phyloP scores from a whole-genome alignment of 805 yeast species.

The Cyberlindnera xishuangbannaensis region DNA sequence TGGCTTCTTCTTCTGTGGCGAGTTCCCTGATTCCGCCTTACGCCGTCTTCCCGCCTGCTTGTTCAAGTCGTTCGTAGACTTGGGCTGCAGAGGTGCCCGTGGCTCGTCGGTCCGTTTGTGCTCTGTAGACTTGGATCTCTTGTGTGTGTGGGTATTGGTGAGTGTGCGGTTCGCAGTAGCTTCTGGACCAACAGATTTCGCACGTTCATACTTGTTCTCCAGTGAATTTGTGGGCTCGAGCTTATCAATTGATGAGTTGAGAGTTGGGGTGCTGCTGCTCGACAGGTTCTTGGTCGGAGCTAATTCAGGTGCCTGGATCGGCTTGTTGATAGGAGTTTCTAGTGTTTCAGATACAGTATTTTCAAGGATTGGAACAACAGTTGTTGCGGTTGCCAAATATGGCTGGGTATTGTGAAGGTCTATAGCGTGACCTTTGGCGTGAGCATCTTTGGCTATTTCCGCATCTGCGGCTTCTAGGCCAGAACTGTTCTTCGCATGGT shows the following conservation, averaged over 20 bases:
- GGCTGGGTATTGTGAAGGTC: too few relatives aligned
- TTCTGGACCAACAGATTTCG: conserved; percentile 13
- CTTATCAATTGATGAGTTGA: conserved; percentile 5
- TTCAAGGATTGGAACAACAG: not conserved
- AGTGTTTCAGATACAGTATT: conserved; percentile 2
- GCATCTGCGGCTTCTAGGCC: too few relatives aligned
- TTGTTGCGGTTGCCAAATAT: not conserved
- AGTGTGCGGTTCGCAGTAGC: not conserved
- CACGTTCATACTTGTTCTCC: conserved; percentile 3
- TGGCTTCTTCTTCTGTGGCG: conserved; percentile 27
- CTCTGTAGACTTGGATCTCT: conserved; percentile 9
- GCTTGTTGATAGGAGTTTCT: conserved; percentile 8
- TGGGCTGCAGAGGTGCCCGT: conserved; percentile 13
- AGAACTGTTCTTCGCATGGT: too few relatives aligned
- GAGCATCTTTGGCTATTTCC: too few relatives aligned
- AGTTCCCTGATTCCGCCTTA: conserved; percentile 26
- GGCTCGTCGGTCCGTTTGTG: conserved; percentile 12
- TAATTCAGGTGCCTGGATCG: conserved; percentile 3
- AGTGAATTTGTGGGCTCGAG: not conserved
- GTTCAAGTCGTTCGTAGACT: conserved; percentile 16
- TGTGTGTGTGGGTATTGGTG: conserved; percentile 2
- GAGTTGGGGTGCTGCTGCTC: conserved; percentile 10
- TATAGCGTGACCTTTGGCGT: too few relatives aligned
- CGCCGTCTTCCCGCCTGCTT: conserved; percentile 23
- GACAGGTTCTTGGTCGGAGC: conserved; percentile 12